A percentile compares a stretch with the other conserved stretches of the same genome.
phyloP scores from a whole-genome alignment of 805 yeast genomes.

The Zygoascus flipseniorum region DNA sequence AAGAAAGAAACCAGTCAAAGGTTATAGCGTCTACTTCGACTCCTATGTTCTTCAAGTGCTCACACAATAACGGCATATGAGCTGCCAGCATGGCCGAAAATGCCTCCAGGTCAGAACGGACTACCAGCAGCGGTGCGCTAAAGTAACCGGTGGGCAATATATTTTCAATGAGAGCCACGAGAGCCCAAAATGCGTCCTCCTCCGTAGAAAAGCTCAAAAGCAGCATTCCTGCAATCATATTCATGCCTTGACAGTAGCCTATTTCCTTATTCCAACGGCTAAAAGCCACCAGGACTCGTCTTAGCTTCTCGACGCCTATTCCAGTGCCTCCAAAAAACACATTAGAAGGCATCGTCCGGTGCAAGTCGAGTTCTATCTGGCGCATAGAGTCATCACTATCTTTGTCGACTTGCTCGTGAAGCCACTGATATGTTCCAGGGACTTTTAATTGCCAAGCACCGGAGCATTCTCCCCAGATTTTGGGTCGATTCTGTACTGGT shows the following conservation, averaged over 20 bases:
- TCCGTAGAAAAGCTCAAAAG: constrained; percentile 37
- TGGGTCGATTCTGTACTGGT: constrained; percentile 39
- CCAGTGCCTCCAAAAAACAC: constrained; percentile 46
- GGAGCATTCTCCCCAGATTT: constrained; percentile 47
- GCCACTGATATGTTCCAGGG: constrained; percentile 40
- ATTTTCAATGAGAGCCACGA: constrained; percentile 41
- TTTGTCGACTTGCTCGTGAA: constrained; percentile 10
- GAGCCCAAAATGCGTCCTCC: constrained; percentile 48
- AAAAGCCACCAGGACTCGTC: constrained; percentile 42
- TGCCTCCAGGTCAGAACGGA: constrained; percentile 35
- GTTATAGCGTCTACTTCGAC: constrained; percentile 44
- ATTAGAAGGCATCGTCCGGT: constrained; percentile 48
- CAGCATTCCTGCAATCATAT: constrained; percentile 46
- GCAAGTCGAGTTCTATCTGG: constrained; percentile 46
- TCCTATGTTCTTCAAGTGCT: constrained; percentile 28
- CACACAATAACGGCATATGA: constrained; percentile 33
- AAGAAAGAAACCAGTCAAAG: constrained; percentile 49
- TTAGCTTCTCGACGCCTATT: constrained; percentile 42
- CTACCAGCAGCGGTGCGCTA: constrained; percentile 27
- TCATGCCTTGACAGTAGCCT: constrained; percentile 57
- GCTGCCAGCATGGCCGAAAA: constrained; percentile 31
- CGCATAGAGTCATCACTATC: constrained; percentile 29
- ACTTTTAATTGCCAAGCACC: constrained; percentile 38
- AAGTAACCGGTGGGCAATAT: constrained; percentile 40
- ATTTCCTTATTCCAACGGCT: constrained; percentile 38